Evolutionary conservation across 1,284 basidiomycete genomes (phyloP).

Genomic region (Cerioporus squamosus): DNA sequence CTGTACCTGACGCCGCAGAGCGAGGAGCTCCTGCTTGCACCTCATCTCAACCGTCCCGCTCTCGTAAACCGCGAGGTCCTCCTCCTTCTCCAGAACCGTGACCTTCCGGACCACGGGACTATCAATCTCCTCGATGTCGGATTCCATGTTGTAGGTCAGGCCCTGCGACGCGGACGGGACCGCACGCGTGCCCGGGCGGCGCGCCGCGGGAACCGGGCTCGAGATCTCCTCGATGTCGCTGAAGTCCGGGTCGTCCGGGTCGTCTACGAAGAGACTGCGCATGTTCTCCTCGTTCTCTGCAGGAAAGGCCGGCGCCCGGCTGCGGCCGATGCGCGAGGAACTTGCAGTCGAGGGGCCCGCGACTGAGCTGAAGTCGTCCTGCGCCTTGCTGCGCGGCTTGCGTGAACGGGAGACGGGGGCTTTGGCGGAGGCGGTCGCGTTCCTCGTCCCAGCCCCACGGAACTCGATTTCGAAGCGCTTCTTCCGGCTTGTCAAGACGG

Average conservation of each 20-base stretch:
- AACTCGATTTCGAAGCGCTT: conserved; percentile 11
- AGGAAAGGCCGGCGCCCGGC: not conserved
- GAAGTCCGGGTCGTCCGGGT: conserved; percentile 13
- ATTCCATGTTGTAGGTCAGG: conserved; percentile 3
- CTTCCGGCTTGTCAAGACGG: conserved; percentile 1
- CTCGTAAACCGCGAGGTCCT: conserved; percentile 2
- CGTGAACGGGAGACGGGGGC: not conserved
- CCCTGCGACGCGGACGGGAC: conserved; percentile 14
- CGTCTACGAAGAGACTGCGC: conserved; percentile 19
- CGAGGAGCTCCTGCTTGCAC: conserved; percentile 17
- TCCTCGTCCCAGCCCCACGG: not conserved
- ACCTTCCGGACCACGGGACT: conserved; percentile 2
- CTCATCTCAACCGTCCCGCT: conserved; percentile 8
- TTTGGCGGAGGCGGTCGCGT: not conserved
- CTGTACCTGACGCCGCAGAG: conserved; percentile 8
- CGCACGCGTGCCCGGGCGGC: conserved; percentile 14
- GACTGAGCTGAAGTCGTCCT: not conserved
- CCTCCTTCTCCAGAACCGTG: conserved; percentile 13
- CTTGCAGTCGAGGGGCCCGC: conserved; percentile 5
- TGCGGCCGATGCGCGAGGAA: conserved; percentile 1
- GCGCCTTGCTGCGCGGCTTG: conserved; percentile 9
- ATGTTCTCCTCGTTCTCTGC: not conserved
- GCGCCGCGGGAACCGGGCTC: conserved; percentile 13
- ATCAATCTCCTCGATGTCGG: conserved; percentile 22
- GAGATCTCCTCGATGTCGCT: conserved; percentile 21